These are phyloP conservation scores for Cryptosporidium andersoni DNA, from an alignment of 169 alveolate species.

Conservation along the genomic window DNA sequence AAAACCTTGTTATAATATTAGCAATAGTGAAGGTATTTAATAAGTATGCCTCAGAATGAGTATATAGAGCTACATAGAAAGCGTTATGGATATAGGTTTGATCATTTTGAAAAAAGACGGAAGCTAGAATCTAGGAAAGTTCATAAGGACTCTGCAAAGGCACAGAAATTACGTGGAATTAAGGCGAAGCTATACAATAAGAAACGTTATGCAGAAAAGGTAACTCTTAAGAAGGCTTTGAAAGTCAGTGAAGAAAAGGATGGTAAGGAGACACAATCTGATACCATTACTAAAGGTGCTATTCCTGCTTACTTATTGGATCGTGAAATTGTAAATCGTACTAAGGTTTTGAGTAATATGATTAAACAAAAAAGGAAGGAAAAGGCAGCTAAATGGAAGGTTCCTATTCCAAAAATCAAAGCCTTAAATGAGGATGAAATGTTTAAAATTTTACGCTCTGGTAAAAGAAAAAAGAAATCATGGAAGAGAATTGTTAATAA, in stretches of 20 bases:
- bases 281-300: slow-evolving; percentile 93
- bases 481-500: slow-evolving; percentile 99
- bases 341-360: slow-evolving; percentile 95
- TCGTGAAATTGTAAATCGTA: slow-evolving; percentile 94
- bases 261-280: slow-evolving; percentile 85
- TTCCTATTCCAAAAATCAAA: slow-evolving; percentile 97
- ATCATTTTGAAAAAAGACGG: slow-evolving; percentile 89
- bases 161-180: slow-evolving; percentile 93
- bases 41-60: slow-evolving; percentile 96
- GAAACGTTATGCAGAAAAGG: slow-evolving; percentile 97
- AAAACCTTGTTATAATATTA: too few species aligned
- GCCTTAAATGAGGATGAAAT: slow-evolving; percentile 90
- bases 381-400: slow-evolving; percentile 99
- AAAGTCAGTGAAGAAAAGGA: slow-evolving; percentile 93
- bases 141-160: slow-evolving; percentile 91
- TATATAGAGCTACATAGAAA: slow-evolving; percentile 94
- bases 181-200: slow-evolving; percentile 96
- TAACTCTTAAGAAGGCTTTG: slow-evolving; percentile 92
- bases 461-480: slow-evolving; percentile 94
- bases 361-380: slow-evolving; percentile 98
- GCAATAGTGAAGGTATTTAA: not conserved
- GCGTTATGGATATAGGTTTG: slow-evolving; percentile 95
- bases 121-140: slow-evolving; percentile 94
- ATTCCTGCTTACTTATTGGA: slow-evolving; percentile 98
- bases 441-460: slow-evolving; percentile 92